Evolutionary conservation across 495 filamentous ascomycete genomes (phyloP), one percentile per base, ranked within the genome.

Genomic region (Penicillium arizonense): DNA sequence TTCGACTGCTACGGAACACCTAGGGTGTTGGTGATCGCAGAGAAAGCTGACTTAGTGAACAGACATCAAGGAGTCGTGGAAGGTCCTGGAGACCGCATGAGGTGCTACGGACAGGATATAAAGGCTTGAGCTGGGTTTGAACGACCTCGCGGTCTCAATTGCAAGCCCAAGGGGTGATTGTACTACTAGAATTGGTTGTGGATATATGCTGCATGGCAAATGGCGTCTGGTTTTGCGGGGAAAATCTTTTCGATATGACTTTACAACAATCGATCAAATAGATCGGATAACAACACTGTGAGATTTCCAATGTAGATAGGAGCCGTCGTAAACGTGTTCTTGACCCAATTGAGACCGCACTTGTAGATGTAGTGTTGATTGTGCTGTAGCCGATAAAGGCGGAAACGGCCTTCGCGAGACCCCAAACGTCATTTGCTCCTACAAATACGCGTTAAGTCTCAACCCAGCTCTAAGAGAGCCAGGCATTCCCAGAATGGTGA

Each of bases 171-270:
- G 39, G 45, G 55, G 28, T 44, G 39, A 44, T 11, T 67, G 61
- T 66, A 65, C 55, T 71, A 60, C 55, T 66, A 68, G 48, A 55
- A 56, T 47, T 62, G 64, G 64, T 56, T 68, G 62, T 67, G 61
- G 63, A 62, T 70, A 65, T 43, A 58, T 56, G 64, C 66, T 68
- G 73, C 73, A 76, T 76, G 68, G 64, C 62, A 70, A 59, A 59
- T 59, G 73, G 71, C 71, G 71, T 76, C 59, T 73, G 68, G 68
- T 18, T 50, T 59, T 71, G 56, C 53, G 51, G 54, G 59, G 56
- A 56, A 50, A 63, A 56, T 23, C 35, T 34, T 43, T 50, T 50
- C 48, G 13, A 50, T 50, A 48, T 48, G 48, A 50, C 46, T 56
- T 35, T 51, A 40, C 45, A 50, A 20, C 20, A 33, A 20, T 48